Percentiles rank a stretch among this genome's conserved stretches.
Evolutionary conservation across 257 asterid species (phyloP).

Genomic region (Solanum tacnaense): DNA sequence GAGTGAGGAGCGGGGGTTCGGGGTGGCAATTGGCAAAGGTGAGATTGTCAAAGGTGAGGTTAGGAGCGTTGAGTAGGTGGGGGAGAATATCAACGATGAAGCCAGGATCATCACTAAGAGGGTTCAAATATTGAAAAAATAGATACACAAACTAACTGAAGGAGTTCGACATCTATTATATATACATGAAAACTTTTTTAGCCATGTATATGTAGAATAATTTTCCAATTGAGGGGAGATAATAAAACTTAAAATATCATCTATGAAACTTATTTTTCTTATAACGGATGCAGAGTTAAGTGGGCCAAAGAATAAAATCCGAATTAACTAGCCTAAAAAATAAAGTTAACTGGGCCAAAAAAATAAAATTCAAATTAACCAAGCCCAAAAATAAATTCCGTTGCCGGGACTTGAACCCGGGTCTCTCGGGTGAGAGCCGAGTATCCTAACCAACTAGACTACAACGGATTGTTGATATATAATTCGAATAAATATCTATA

Average conservation of each 20-base stretch:
- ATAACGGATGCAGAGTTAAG: too few relatives aligned
- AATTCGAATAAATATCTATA: fast-evolving
- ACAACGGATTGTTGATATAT: constrained; percentile 40
- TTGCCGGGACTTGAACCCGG: constrained; percentile 98
- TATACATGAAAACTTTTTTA: too few relatives aligned
- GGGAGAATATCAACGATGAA: background rate
- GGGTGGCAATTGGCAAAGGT: background rate
- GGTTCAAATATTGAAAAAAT: background rate
- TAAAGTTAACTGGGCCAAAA: too few relatives aligned
- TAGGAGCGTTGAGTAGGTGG: background rate
- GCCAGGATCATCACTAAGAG: background rate
- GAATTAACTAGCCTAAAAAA: too few relatives aligned
- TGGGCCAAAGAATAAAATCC: too few relatives aligned
- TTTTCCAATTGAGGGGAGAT: background rate
- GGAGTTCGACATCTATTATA: too few relatives aligned
- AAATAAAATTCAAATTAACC: too few relatives aligned
- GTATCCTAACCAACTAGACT: constrained; percentile 98
- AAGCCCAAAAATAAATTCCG: background rate
- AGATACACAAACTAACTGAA: background rate
- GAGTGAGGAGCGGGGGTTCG: background rate
- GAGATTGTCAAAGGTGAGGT: background rate
- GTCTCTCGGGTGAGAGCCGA: constrained; percentile 99
- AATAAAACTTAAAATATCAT: background rate
- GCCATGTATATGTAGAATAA: background rate
- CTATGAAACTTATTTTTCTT: too few relatives aligned